These are phyloP conservation scores for Cerrena zonata DNA, from an alignment of 1,284 basidiomycete genomes.

Conservation along the genomic window DNA sequence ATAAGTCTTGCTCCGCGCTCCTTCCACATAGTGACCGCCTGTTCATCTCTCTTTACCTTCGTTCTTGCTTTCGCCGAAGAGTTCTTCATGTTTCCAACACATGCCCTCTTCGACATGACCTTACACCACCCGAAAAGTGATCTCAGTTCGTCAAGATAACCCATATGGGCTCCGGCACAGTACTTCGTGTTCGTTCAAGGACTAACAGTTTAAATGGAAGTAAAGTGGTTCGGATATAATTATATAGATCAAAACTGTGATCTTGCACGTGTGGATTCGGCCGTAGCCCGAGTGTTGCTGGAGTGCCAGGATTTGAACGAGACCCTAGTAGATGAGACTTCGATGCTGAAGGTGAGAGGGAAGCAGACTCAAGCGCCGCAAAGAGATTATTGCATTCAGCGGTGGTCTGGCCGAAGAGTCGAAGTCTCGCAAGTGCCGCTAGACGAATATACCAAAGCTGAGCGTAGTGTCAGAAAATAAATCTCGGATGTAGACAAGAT, in stretches of 20 bases:
- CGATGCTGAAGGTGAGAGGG: background rate
- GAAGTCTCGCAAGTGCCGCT: slow-evolving; percentile 67
- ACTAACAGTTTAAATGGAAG: slow-evolving; percentile 79
- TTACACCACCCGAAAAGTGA: slow-evolving; percentile 75
- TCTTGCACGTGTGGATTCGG: slow-evolving; percentile 20
- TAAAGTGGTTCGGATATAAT: slow-evolving; percentile 51
- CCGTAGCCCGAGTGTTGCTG: background rate
- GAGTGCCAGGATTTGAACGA: background rate
- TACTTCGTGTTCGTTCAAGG: slow-evolving; percentile 66
- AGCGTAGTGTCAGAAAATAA: too few species aligned
- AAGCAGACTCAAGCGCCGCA: slow-evolving; percentile 36
- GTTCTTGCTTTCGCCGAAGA: background rate
- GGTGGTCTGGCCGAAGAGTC: slow-evolving; percentile 74
- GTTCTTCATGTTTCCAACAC: slow-evolving; percentile 11
- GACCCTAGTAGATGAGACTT: background rate
- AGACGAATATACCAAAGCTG: slow-evolving; percentile 80
- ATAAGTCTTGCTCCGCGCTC: slow-evolving; percentile 66
- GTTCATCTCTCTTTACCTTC: slow-evolving; percentile 12
- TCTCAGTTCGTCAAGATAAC: slow-evolving; percentile 72
- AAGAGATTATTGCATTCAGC: slow-evolving; percentile 78
- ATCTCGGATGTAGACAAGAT: background rate
- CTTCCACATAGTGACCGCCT: slow-evolving; percentile 64
- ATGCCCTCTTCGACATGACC: slow-evolving; percentile 43
- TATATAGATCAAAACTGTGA: slow-evolving; percentile 29
- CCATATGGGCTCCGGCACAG: slow-evolving; percentile 70